Evolutionary conservation across 257 asterid species (phyloP).

Genomic region (Penstemon newberryi): DNA sequence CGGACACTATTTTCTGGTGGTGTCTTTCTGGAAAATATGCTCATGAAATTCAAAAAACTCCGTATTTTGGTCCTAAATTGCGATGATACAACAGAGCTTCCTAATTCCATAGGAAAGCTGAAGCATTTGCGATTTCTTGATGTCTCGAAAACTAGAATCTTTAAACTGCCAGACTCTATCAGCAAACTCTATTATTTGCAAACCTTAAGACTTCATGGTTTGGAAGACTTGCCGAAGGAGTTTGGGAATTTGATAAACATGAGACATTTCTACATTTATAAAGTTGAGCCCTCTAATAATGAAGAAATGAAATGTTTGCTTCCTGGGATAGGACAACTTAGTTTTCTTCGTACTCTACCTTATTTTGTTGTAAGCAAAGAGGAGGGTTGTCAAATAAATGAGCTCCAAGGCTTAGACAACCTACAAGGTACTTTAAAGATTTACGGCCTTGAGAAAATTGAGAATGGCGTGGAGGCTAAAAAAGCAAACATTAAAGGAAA

Average conservation of each 20-base stretch:
- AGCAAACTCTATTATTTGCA: slow-evolving; percentile 30
- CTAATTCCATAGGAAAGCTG: slow-evolving; percentile 14
- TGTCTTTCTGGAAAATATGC: slow-evolving; percentile 3
- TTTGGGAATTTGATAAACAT: slow-evolving; percentile 25
- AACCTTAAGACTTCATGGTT: slow-evolving; percentile 7
- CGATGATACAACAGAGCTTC: not conserved
- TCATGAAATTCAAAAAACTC: slow-evolving; percentile 3
- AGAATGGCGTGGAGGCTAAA: slow-evolving; percentile 20
- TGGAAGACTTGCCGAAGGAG: slow-evolving; percentile 3
- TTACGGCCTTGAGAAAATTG: slow-evolving; percentile 24
- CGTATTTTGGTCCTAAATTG: slow-evolving; percentile 20
- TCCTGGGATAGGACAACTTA: slow-evolving; percentile 28
- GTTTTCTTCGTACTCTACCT: slow-evolving; percentile 25
- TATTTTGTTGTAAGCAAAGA: slow-evolving; percentile 22
- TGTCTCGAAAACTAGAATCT: not conserved
- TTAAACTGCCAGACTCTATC: slow-evolving; percentile 21
- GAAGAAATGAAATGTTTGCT: not conserved
- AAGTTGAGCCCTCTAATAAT: not conserved
- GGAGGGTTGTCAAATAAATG: slow-evolving; percentile 23
- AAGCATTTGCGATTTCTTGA: slow-evolving; percentile 30
- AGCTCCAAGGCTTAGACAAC: slow-evolving; percentile 16
- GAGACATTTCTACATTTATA: slow-evolving; percentile 21
- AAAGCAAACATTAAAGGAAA: slow-evolving; percentile 28
- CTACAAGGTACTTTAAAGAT: slow-evolving; percentile 23
- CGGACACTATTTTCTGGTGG: not conserved